phyloP scores from a whole-genome alignment of 1,139 yeast genomes.

The Candida sp. region DNA sequence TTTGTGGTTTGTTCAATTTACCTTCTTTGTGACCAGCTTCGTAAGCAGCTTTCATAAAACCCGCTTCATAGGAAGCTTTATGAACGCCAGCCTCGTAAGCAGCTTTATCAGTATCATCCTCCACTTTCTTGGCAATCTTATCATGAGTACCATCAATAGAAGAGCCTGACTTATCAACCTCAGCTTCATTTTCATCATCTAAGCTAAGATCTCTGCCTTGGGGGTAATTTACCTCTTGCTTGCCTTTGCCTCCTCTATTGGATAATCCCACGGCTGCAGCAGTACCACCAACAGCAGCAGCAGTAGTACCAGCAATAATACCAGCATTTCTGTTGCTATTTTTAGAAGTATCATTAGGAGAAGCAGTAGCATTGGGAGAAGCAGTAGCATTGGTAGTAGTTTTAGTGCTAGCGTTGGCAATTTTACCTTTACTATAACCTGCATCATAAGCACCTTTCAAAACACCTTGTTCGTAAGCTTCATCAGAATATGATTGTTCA shows the following conservation, averaged over 20 bases:
- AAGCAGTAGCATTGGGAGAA: constrained; percentile 2
- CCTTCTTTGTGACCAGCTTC: constrained; percentile 8
- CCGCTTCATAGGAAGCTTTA: constrained; percentile 14
- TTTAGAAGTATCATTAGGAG: background rate
- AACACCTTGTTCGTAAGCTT: constrained; percentile 3
- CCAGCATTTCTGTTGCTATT: constrained; percentile 6
- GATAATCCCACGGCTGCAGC: constrained; percentile 7
- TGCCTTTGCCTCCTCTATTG: constrained; percentile 4
- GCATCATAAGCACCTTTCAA: constrained; percentile 10
- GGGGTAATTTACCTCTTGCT: background rate
- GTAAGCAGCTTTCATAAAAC: constrained; percentile 10
- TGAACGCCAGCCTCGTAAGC: background rate
- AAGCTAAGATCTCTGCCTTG: constrained; percentile 1
- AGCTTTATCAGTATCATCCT: background rate
- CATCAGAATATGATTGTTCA: constrained; percentile 1
- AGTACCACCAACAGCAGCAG: constrained; percentile 2
- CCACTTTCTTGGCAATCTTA: too few relatives aligned
- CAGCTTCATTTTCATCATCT: too few relatives aligned
- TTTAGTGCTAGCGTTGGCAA: constrained; percentile 5
- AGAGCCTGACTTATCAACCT: too few relatives aligned
- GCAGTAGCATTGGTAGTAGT: constrained; percentile 3
- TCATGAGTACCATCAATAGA: too few relatives aligned
- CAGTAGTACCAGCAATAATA: constrained; percentile 4
- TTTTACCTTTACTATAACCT: constrained; percentile 11
- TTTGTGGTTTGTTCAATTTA: background rate